Conservation (phyloP, 164 flowering plant species). For the Dillenia suffruticosa region DNA sequence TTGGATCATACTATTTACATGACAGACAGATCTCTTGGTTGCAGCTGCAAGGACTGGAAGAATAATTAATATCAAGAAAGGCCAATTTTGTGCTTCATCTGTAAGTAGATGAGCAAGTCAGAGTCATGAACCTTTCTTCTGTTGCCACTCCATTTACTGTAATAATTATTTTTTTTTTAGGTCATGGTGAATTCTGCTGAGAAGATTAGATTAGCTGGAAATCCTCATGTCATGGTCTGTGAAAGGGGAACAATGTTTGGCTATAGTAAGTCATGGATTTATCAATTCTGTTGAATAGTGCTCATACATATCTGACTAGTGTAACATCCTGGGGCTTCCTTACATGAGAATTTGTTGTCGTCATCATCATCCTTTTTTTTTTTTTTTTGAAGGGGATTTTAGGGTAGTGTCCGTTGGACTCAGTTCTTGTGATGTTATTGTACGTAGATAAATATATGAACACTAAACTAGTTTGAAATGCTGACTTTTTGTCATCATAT, state of each 20-base stretch:
- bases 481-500: too few species aligned
- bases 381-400: too few species aligned
- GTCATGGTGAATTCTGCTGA: slow-evolving; percentile 96
- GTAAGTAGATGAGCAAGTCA: slow-evolving; percentile 36
- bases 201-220: slow-evolving; percentile 88
- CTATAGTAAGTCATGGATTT: slow-evolving; percentile 62
- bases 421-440: too few species aligned
- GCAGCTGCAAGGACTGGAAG: slow-evolving; percentile 97
- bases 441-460: too few species aligned
- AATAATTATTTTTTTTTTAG: slow-evolving; percentile 23
- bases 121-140: not conserved
- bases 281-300: not conserved
- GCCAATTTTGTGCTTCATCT: slow-evolving; percentile 95
- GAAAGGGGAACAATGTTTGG: slow-evolving; percentile 99
- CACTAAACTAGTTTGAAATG: too few species aligned
- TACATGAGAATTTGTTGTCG: too few species aligned
- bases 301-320: too few species aligned
- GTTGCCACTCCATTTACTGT: not conserved
- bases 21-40: slow-evolving; percentile 94
- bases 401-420: too few species aligned
- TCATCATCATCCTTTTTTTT: too few species aligned
- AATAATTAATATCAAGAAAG: slow-evolving; percentile 92
- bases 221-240: slow-evolving; percentile 93
- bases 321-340: too few species aligned
- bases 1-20: slow-evolving; percentile 7